Evolutionary conservation across 2,329 filamentous ascomycete genomes (phyloP).

Genomic region (Alternaria infectoria): DNA sequence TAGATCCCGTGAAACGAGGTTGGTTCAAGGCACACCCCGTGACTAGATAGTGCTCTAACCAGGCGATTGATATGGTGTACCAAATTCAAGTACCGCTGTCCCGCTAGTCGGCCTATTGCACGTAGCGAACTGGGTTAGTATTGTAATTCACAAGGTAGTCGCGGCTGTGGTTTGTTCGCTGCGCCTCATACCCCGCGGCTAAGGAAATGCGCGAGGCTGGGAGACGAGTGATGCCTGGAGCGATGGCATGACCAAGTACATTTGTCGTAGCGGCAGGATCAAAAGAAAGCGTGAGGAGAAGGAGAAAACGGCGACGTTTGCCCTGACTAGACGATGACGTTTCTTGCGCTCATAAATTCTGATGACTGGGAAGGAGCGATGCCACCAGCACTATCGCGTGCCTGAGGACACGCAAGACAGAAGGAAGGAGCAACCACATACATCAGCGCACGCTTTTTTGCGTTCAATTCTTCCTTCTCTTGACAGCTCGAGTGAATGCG

Average conservation of each 20-base stretch:
- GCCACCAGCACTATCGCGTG: constrained; percentile 22
- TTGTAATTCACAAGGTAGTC: background rate
- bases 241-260: constrained; percentile 10
- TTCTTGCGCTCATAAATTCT: constrained; percentile 11
- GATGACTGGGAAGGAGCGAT: constrained; percentile 13
- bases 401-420: constrained; percentile 22
- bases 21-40: constrained; percentile 6
- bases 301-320: background rate
- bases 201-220: constrained; percentile 30
- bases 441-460: constrained; percentile 38
- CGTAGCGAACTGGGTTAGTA: constrained; percentile 23
- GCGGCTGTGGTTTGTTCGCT: constrained; percentile 21
- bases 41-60: constrained; percentile 18
- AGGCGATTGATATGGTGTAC: constrained; percentile 22
- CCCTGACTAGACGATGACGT: background rate
- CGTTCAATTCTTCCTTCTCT: constrained; percentile 19
- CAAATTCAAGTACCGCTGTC: constrained; percentile 25
- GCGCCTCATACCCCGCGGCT: constrained; percentile 26
- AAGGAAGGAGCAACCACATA: constrained; percentile 40
- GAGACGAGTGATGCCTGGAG: constrained; percentile 31
- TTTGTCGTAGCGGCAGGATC: background rate
- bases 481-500: constrained; percentile 21
- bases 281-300: background rate
- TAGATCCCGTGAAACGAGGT: background rate
- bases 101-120: constrained; percentile 30